Base-by-base conservation (phyloP, 768 basidiomycete genomes). In the Amanita rubescens region DNA sequence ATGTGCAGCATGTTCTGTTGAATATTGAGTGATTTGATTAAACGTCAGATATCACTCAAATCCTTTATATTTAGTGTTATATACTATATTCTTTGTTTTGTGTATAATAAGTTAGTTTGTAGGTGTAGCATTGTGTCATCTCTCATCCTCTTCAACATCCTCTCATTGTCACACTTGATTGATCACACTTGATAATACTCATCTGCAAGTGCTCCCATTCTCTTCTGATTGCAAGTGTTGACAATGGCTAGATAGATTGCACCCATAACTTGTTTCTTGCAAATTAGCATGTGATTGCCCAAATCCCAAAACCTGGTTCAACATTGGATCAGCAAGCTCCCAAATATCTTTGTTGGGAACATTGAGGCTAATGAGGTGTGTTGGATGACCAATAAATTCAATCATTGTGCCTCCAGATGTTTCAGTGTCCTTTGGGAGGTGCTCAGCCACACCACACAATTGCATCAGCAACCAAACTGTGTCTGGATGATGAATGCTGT, bases 81-180 rank as follows among this genome's bases (percentile, higher is more conserved):
- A n/a, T n/a, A n/a, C n/a, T n/a, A n/a, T n/a, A n/a, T n/a, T n/a
- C n/a, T n/a, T n/a, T n/a, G n/a, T n/a, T n/a, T n/a, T n/a, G n/a
- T n/a, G n/a, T n/a, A n/a, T n/a, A n/a, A n/a, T n/a, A n/a, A n/a
- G n/a, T n/a, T n/a, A n/a, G n/a, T n/a, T n/a, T n/a, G n/a, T n/a
- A n/a, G n/a, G n/a, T n/a, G n/a, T n/a, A n/a, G n/a, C n/a, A n/a
- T n/a, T n/a, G n/a, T n/a, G 20, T 62, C 63, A 27, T 49, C 25
- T 5, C 35, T 17, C 27, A 60, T 60, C 33, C 60, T 58, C 12
- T 59, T 38, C 3, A 61, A 3, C 17, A 64, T 58, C 15, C 62
- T 57, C 6, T 34, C 3, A 62, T 35, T 8, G 49, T n/a, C 6
- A 32, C 39, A 11, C 17, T 55, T 49, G 22, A 14, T 34, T 7